A percentile compares a stretch with the other conserved stretches of the same genome.
phyloP scores from a whole-genome alignment of 2,329 filamentous ascomycete species.

The Arthrobotrys sphaeroides region DNA sequence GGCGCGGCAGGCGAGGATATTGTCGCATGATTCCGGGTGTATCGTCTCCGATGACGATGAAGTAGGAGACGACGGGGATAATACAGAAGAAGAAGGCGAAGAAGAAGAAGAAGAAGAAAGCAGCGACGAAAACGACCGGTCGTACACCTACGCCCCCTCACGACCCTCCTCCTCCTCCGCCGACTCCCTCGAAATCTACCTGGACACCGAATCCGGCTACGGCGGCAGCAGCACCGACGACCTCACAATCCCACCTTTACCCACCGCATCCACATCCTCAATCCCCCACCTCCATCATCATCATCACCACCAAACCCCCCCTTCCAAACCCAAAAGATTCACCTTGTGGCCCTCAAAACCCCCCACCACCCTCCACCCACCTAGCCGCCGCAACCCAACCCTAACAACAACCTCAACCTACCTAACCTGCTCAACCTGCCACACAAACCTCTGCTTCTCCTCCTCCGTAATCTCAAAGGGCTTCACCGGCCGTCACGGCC shows the following conservation, averaged over 20 bases:
- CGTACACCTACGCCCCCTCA: conserved; percentile 30
- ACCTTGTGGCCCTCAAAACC: conserved; percentile 23
- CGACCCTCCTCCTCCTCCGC: conserved; percentile 15
- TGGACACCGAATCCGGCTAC: conserved; percentile 50
- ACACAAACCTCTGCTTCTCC: conserved; percentile 70
- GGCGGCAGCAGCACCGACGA: conserved; percentile 41
- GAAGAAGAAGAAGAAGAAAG: conserved; percentile 11
- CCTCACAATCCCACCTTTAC: not conserved
- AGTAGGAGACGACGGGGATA: not conserved
- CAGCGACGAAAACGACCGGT: conserved; percentile 3
- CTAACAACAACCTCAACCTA: conserved; percentile 28
- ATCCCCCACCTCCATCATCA: not conserved
- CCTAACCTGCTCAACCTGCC: conserved; percentile 69
- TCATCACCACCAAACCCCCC: not conserved
- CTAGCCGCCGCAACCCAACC: not conserved
- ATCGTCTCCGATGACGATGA: conserved; percentile 37
- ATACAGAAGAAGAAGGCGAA: not conserved
- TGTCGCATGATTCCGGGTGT: conserved; percentile 49
- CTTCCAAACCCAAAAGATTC: conserved; percentile 14
- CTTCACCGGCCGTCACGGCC: conserved; percentile 73
- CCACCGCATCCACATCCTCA: conserved; percentile 9
- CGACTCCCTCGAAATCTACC: conserved; percentile 37
- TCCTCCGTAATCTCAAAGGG: conserved; percentile 72
- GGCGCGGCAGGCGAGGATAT: conserved; percentile 8
- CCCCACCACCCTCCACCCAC: not conserved